Base-by-base conservation (phyloP, 2,329 filamentous ascomycete genomes). In the Epichloe uncinata region DNA sequence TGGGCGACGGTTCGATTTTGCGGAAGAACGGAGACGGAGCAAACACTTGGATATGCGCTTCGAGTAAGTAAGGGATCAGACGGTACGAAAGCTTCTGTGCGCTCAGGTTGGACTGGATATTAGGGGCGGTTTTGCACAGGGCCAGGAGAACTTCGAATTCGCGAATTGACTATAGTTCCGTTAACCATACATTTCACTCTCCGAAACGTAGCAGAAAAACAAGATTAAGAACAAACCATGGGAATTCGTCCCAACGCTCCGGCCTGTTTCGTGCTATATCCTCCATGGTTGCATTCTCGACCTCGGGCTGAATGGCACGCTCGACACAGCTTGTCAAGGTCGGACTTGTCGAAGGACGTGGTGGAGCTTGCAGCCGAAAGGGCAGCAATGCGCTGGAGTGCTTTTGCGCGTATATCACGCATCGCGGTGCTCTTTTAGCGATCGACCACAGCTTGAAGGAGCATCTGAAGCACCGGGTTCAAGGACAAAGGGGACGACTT, bases 141-240 rank as follows among this genome's bases (percentile, higher is more conserved):
- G 93, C 88, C 26, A 97, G 71, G 26, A 98, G 76, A 48, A 95
- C 86, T 66, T 98, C 91, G 57, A 95, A 84, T 72, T 98, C 94
- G 60, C 87, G 83, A 49, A 90, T 81, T 48, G 83, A 87, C 88
- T 94, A 63, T 20, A 40, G 18, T 48, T 51, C 34, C 45, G 50
- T 63, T 56, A 63, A 41, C 18, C 33, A 45, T 42, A 33, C 15
- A 36, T 33, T 30, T 34, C 30, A 26, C 34, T 38, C 13, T 12
- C 16, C 15, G 4, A 37, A 30, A n/a, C 12, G 26, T n/a, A 18
- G 45, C 35, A 15, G 8, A 30, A 13, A 7, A 20, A 41, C 12
- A 13, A 36, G 0, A 5, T 13, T 4, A 26, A 30, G 38, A 30
- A 30, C 64, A 56, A 69, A 84, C 80, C 80, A 84, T 84, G 12